A percentile compares a stretch with the other conserved stretches of the same genome.
phyloP scores from a whole-genome alignment of 2,329 filamentous ascomycete genomes.

The Xylariaceae sp. region DNA sequence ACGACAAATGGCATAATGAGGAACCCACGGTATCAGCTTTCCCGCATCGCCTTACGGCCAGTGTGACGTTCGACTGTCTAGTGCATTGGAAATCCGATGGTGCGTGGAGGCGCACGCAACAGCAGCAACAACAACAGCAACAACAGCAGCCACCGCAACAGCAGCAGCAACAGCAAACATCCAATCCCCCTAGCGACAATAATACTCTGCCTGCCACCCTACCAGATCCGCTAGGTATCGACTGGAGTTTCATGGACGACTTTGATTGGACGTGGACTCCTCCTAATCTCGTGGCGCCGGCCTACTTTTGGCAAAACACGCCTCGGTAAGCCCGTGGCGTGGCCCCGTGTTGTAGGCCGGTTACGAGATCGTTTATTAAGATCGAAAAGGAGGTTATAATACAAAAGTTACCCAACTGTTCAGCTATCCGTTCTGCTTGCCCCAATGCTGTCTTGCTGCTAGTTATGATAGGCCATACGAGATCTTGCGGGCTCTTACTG shows the following conservation, averaged over 20 bases:
- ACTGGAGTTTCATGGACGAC: conserved; percentile 36
- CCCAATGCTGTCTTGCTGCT: too few relatives aligned
- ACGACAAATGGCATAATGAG: conserved; percentile 37
- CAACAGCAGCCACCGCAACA: conserved; percentile 12
- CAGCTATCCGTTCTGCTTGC: neutral
- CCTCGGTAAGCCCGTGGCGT: conserved; percentile 7
- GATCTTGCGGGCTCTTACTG: too few relatives aligned
- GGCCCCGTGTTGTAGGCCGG: neutral
- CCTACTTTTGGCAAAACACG: conserved; percentile 15
- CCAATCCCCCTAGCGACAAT: conserved; percentile 6
- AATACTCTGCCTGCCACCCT: conserved; percentile 9
- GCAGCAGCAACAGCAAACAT: conserved; percentile 8
- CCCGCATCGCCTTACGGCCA: conserved; percentile 45
- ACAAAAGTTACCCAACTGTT: neutral
- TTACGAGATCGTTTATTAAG: neutral
- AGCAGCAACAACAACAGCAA: conserved; percentile 14
- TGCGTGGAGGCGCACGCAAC: conserved; percentile 5
- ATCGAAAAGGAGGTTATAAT: neutral
- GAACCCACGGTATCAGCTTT: conserved; percentile 40
- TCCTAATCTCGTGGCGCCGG: conserved; percentile 9
- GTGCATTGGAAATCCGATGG: conserved; percentile 41
- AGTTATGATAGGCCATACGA: too few relatives aligned
- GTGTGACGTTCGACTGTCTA: conserved; percentile 49
- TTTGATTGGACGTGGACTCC: conserved; percentile 31
- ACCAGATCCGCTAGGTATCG: conserved; percentile 27